Percentiles rank a stretch among this genome's conserved stretches.
phyloP scores from a whole-genome alignment of 2,329 filamentous ascomycete genomes.

The Gliomastix tumulicola region DNA sequence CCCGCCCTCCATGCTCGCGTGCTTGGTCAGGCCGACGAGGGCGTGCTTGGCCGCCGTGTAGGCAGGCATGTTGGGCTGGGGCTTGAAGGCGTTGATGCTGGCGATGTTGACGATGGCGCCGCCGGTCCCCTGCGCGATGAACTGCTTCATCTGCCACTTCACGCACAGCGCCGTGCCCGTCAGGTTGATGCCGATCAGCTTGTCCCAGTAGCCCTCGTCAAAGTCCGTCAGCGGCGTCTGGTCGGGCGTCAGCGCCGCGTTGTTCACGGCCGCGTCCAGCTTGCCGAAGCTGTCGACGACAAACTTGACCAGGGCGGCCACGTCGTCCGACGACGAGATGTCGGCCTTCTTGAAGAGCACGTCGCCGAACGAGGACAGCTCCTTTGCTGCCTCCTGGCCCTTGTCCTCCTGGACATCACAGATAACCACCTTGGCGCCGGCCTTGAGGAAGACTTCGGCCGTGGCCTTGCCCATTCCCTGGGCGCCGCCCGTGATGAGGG shows the following conservation, averaged over 20 bases:
- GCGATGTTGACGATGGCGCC: slow-evolving; percentile 37
- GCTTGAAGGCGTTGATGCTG: slow-evolving; percentile 20
- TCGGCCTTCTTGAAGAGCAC: slow-evolving; percentile 8
- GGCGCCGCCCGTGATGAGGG: slow-evolving; percentile 21
- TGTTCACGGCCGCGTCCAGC: slow-evolving; percentile 10
- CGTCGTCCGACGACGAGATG: slow-evolving; percentile 8
- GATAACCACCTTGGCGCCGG: slow-evolving; percentile 21
- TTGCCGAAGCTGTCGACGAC: slow-evolving; percentile 9
- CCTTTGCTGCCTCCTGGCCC: slow-evolving; percentile 7
- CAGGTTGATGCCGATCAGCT: slow-evolving; percentile 10
- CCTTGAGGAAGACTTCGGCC: slow-evolving; percentile 18
- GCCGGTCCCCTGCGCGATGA: slow-evolving; percentile 14
- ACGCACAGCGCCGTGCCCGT: slow-evolving; percentile 12
- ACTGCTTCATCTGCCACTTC: slow-evolving; percentile 12
- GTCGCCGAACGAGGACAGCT: slow-evolving; percentile 8
- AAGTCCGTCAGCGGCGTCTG: slow-evolving; percentile 10
- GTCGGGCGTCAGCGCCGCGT: slow-evolving; percentile 10
- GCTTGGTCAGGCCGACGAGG: slow-evolving; percentile 27
- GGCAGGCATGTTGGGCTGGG: slow-evolving; percentile 18
- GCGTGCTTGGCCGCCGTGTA: slow-evolving; percentile 27
- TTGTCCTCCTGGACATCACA: slow-evolving; percentile 17
- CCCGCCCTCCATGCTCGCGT: slow-evolving; percentile 28
- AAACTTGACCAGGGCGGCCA: slow-evolving; percentile 9
- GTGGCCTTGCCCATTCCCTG: slow-evolving; percentile 22
- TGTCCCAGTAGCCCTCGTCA: slow-evolving; percentile 11